Percentiles rank a stretch among this genome's conserved stretches.
Conservation (phyloP, 2,329 filamentous ascomycete genomes). For the Spiromastix sp. region DNA sequence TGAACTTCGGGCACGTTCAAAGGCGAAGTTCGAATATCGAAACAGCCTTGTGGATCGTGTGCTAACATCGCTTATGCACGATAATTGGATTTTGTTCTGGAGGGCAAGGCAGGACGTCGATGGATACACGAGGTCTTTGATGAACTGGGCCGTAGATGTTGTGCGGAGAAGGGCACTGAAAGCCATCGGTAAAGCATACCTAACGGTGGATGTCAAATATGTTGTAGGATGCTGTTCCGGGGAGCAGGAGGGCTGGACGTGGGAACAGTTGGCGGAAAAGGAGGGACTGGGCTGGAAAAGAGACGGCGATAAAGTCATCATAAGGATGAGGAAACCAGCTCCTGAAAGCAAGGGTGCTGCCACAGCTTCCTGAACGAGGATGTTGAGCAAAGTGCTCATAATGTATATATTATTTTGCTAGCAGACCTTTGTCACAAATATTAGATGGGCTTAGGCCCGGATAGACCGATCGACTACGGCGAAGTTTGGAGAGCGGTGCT, state of each 20-base stretch:
- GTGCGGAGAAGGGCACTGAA: conserved; percentile 71
- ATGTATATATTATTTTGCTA: too few species aligned
- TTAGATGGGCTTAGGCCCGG: too few species aligned
- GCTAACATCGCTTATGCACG: conserved; percentile 61
- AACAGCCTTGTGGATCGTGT: conserved; percentile 61
- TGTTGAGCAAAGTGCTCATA: too few species aligned
- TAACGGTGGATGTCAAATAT: conserved; percentile 64
- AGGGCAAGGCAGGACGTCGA: conserved; percentile 61
- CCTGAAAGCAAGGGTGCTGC: background rate
- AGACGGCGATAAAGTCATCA: conserved; percentile 62
- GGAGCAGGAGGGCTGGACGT: conserved; percentile 40
- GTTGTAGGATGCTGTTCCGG: conserved; percentile 46
- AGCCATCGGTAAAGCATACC: conserved; percentile 73
- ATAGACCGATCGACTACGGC: too few species aligned
- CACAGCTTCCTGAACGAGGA: too few species aligned
- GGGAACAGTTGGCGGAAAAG: conserved; percentile 57
- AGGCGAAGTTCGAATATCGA: conserved; percentile 44
- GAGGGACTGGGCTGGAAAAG: conserved; percentile 79
- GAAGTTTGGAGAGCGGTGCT: too few species aligned
- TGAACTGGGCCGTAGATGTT: conserved; percentile 70
- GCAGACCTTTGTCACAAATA: too few species aligned
- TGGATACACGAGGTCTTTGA: conserved; percentile 65
- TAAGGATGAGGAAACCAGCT: conserved; percentile 41
- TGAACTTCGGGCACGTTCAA: conserved; percentile 45
- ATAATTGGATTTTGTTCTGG: conserved; percentile 76